Base-by-base conservation (phyloP, 306 rosid genomes). In the Begonia masoniana region DNA sequence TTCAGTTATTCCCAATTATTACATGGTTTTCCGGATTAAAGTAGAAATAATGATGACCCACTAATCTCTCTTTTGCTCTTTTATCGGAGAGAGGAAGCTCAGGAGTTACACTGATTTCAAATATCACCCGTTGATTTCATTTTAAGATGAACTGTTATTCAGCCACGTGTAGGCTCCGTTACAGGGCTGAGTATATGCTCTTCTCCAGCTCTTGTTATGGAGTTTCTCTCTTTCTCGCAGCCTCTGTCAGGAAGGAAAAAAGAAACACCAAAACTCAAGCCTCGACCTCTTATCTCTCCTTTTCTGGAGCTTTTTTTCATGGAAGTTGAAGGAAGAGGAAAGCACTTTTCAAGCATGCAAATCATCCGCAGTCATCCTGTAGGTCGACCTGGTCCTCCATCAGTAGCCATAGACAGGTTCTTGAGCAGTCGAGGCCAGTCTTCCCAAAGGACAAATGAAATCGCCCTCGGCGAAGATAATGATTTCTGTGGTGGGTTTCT, bases 351-450 rank as follows among this genome's bases (percentile, higher is more conserved):
- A 10, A 45, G 39, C 39, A 31, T 31, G 39, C 39, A 31, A 31
- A 31, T 5, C 39, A 31, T 5, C 39, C 7, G 39, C 7, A 45
- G 62, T 15, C 62, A 54, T 51, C 54, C 14, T 4, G 57, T 52
- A 10, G 24, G 7, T 52, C 21, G 57, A 17, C 47, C 67, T 13
- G 81, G 81, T 19, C 78, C 77, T 14, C 88, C 88, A 35, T 63
- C 75, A 46, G 71, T 74, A 35, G 80, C 96, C 69, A 86, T 86
- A 62, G 86, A 86, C 6, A 71, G 82, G 67, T 86, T 86, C 70
- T 58, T 82, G 41, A 66, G 71, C 60, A 61, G 65, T 47, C 80
- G 67, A 2, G 71, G 26, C 52, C 77, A 61, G 14, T 60, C 6
- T 46, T 14, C 7, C 53, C 53, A 65, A 12, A 61, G 9, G 65